Conservation (phyloP, 805 yeast species). For the Saccharomyces eubayanus region DNA sequence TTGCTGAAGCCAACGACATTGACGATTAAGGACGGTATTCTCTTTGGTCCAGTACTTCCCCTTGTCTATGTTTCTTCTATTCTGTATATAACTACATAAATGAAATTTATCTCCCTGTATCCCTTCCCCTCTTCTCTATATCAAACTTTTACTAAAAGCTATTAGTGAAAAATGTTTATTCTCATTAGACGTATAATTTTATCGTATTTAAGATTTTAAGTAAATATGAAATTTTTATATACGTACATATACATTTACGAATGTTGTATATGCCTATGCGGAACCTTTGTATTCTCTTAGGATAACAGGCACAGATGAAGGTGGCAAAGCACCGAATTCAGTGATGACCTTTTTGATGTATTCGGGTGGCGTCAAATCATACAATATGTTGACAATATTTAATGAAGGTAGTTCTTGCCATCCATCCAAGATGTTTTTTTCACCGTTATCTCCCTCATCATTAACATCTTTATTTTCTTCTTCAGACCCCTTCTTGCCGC, state of each 20-base stretch:
- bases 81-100: conserved; percentile 6
- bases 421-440: conserved; percentile 41
- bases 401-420: conserved; percentile 59
- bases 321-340: conserved; percentile 92
- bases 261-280: conserved; percentile 14
- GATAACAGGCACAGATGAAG: conserved; percentile 96
- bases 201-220: not conserved
- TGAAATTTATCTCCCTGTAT: not conserved
- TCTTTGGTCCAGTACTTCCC: not conserved
- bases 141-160: not conserved
- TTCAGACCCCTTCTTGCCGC: conserved; percentile 3
- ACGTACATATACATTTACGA: not conserved
- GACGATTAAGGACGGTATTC: conserved; percentile 18
- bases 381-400: conserved; percentile 76
- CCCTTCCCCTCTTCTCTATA: not conserved
- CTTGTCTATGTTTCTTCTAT: not conserved
- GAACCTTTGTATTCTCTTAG: conserved; percentile 76
- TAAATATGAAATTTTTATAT: not conserved
- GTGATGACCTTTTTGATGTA: conserved; percentile 91
- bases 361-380: conserved; percentile 90
- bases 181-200: not conserved
- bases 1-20: conserved; percentile 21
- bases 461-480: conserved; percentile 14
- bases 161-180: not conserved
- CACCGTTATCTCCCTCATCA: conserved; percentile 25